Evolutionary conservation across 768 basidiomycete genomes (phyloP).

Genomic region (Amanita pseudoporphyria): DNA sequence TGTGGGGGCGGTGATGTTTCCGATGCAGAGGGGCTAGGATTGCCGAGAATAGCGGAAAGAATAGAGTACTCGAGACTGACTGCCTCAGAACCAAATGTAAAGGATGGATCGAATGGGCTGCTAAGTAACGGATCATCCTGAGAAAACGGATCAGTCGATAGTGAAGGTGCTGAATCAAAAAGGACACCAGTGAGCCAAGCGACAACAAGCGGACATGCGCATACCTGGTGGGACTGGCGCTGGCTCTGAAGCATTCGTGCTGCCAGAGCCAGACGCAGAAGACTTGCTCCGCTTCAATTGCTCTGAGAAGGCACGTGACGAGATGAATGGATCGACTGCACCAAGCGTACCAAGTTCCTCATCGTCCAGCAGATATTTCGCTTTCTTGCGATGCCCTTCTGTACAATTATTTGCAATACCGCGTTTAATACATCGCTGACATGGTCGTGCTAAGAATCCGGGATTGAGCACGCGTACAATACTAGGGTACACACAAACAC

Average conservation of each 20-base stretch:
- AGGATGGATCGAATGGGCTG: conserved; percentile 49
- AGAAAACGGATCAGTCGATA: conserved; percentile 40
- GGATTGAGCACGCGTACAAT: conserved; percentile 10
- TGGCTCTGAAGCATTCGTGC: conserved; percentile 22
- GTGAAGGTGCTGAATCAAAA: conserved; percentile 12
- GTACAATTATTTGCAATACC: conserved; percentile 83
- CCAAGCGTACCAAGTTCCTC: conserved; percentile 73
- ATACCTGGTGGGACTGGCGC: conserved; percentile 26
- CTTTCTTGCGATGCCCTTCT: conserved; percentile 96
- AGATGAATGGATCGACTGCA: conserved; percentile 12
- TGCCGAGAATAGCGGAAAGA: conserved; percentile 83
- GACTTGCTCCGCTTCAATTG: conserved; percentile 40
- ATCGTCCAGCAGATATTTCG: conserved; percentile 92
- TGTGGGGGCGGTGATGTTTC: conserved; percentile 33
- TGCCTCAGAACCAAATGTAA: conserved; percentile 77
- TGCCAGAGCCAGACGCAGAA: conserved; percentile 13
- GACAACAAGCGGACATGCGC: conserved; percentile 11
- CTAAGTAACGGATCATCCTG: conserved; percentile 54
- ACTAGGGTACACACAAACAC: conserved; percentile 24
- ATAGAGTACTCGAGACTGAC: conserved; percentile 95
- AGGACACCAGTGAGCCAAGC: not conserved
- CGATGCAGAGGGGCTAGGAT: conserved; percentile 48
- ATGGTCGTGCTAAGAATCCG: conserved; percentile 70
- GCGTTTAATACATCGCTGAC: conserved; percentile 91
- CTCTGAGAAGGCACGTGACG: conserved; percentile 35